Percentiles rank a stretch among this genome's conserved stretches.
Conservation (phyloP, 2,329 filamentous ascomycete species). For the Claviceps paspali region DNA sequence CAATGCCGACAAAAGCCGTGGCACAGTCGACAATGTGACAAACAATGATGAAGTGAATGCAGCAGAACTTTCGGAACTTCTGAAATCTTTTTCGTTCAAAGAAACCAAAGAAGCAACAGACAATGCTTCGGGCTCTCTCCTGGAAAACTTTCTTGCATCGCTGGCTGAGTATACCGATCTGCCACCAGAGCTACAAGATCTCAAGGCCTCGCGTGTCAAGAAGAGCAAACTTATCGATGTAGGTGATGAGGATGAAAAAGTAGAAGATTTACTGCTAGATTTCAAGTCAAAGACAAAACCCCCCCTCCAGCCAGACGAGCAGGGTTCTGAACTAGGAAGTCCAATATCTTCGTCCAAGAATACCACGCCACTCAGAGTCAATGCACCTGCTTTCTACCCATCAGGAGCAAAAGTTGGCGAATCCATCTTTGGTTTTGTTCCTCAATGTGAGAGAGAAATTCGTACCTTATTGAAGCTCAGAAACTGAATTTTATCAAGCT, state of each 20-base stretch:
- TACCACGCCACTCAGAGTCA: not conserved
- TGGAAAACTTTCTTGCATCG: constrained; percentile 3
- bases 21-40: not conserved
- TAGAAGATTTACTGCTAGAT: not conserved
- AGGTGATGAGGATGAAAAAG: not conserved
- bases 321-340: not conserved
- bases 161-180: constrained; percentile 1
- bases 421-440: not conserved
- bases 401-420: not conserved
- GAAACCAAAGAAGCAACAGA: not conserved
- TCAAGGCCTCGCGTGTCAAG: constrained; percentile 1
- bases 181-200: not conserved
- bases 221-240: not conserved
- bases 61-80: constrained; percentile 1
- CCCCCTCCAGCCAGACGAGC: not conserved
- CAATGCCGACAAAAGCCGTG: not conserved
- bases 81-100: constrained; percentile 5
- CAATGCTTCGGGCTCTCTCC: not conserved
- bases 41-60: constrained; percentile 1
- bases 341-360: not conserved
- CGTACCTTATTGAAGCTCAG: not conserved
- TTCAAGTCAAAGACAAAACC: not conserved
- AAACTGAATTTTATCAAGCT: not conserved
- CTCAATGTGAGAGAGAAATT: not conserved
- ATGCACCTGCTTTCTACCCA: not conserved